Conservation (phyloP, 176 grass and related monocot species). For the Alloteropsis semialata region DNA sequence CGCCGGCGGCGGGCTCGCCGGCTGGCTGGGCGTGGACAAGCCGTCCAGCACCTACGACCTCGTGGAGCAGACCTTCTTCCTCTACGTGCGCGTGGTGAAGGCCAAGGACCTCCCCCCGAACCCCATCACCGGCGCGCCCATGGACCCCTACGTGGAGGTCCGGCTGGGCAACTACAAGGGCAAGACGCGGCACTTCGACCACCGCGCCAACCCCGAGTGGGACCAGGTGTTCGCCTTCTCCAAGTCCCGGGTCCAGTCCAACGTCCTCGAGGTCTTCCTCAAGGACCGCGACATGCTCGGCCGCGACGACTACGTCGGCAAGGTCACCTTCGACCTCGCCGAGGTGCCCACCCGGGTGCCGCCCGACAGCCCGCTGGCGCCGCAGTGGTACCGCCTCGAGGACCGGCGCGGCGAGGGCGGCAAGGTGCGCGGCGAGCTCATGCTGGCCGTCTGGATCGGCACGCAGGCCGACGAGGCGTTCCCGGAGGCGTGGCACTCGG, state of each 20-base stretch:
- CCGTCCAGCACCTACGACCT: slow-evolving; percentile 92
- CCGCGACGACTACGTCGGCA: slow-evolving; percentile 83
- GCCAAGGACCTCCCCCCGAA: slow-evolving; percentile 72
- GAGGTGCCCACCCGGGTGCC: slow-evolving; percentile 73
- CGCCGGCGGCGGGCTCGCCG: slow-evolving; percentile 45
- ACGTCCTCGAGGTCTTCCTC: slow-evolving; percentile 66
- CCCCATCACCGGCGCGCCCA: slow-evolving; percentile 61
- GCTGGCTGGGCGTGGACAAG: slow-evolving; percentile 72
- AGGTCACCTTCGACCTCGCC: slow-evolving; percentile 68
- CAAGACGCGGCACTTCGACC: slow-evolving; percentile 67
- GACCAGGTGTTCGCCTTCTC: slow-evolving; percentile 92
- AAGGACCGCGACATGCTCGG: slow-evolving; percentile 89
- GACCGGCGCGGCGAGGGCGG: slow-evolving; percentile 36
- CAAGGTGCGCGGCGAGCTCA: slow-evolving; percentile 75
- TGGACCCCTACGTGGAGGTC: slow-evolving; percentile 87
- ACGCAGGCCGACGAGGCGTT: slow-evolving; percentile 93
- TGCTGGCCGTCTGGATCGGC: slow-evolving; percentile 88
- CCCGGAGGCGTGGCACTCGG: slow-evolving; percentile 89
- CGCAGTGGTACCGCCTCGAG: slow-evolving; percentile 86
- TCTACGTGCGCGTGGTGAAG: slow-evolving; percentile 91
- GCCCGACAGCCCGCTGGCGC: slow-evolving; percentile 78
- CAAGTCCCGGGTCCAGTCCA: slow-evolving; percentile 79
- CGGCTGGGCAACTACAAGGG: slow-evolving; percentile 93
- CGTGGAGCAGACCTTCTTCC: slow-evolving; percentile 96
- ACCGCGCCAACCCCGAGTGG: slow-evolving; percentile 75